Evolutionary conservation across 192 early-diverging fungal species (phyloP).

Genomic region (Glomus cerebriforme): DNA sequence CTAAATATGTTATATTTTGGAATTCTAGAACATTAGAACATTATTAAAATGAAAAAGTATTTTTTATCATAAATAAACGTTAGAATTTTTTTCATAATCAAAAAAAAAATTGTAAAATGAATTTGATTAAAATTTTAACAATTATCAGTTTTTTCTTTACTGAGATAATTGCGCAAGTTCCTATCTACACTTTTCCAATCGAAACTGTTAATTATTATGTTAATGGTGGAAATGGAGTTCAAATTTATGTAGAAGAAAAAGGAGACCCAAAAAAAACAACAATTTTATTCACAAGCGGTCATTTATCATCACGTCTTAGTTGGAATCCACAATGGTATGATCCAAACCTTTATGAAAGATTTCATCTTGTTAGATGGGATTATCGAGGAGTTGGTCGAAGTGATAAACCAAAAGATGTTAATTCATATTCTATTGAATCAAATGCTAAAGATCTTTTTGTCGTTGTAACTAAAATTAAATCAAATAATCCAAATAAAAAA

Average conservation of each 20-base stretch:
- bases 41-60: no score
- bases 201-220: neutral
- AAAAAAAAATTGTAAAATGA: neutral
- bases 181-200: neutral
- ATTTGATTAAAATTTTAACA: neutral
- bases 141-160: neutral
- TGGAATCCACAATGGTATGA: neutral
- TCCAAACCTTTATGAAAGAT: neutral
- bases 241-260: neutral
- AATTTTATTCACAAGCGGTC: neutral
- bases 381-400: neutral
- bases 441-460: neutral
- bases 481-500: neutral
- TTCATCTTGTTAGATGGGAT: neutral
- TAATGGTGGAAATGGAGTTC: neutral
- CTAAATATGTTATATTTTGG: no score
- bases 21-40: no score
- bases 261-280: neutral
- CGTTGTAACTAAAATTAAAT: neutral
- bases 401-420: neutral
- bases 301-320: neutral
- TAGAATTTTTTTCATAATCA: no score
- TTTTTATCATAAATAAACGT: no score
- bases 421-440: neutral
- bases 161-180: neutral